Evolutionary conservation across 306 rosid genomes (phyloP), one percentile per base, ranked within the genome.

Genomic region (Fragaria nilgerrensis): DNA sequence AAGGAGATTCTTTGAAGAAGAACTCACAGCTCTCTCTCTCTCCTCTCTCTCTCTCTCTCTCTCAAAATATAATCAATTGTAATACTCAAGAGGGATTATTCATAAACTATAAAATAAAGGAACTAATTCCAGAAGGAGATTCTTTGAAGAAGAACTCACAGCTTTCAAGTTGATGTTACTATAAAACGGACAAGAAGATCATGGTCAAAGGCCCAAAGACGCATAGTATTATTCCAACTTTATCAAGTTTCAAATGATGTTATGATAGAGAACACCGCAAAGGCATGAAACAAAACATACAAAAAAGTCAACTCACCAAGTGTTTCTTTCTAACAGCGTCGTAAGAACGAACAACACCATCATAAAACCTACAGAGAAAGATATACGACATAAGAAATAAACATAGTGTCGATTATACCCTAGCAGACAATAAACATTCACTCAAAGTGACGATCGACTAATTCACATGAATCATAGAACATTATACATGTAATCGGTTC

Each of bases 281-380:
- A 15, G 23, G 45, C n/a, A 64, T 32, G 7, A 73, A 56, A 76
- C 39, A 22, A 70, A 9, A 19, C 39, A 47, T 12, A 59, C 15
- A 53, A 39, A n/a, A 72, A 79, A 74, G 48, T 17, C 64, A 80
- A 74, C 85, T 82, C 84, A 91, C 97, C 92, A 78, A 67, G 86
- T 93, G 92, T 81, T 74, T 89, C 82, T 82, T 83, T 82, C 73
- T 89, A 55, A 71, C 62, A 76, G 84, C 79, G 70, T 90, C 87
- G 72, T 86, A 91, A 23, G 82, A 84, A 44, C 74, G 15, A 49
- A 93, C 76, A 69, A 86, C 83, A 63, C 97, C 98, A 78, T 87
- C 92, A 79, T 93, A 93, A 82, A 84, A 93, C 88, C 98, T 93
- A 85, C 74, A 84, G 45, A 82, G 56, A 43, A 75, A 63, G 13